A percentile compares a stretch with the other conserved stretches of the same genome.
Evolutionary conservation across 2,329 filamentous ascomycete genomes (phyloP).

Genomic region (Pseudocercospora macadamiae): DNA sequence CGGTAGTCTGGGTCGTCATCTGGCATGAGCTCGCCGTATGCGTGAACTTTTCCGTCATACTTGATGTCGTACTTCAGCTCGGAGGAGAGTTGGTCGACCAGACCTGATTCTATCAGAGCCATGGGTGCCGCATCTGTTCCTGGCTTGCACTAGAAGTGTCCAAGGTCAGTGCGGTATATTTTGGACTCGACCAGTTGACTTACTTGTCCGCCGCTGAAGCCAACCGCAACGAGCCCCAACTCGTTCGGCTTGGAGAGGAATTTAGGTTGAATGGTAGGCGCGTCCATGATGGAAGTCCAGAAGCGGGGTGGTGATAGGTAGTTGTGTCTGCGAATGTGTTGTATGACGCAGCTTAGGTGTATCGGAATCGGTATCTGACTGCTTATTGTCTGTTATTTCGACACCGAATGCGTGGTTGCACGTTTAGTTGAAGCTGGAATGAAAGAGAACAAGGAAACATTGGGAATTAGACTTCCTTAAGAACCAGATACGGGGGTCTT

Average conservation of each 20-base stretch:
- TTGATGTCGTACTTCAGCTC: conserved; percentile 88
- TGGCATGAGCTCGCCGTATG: conserved; percentile 76
- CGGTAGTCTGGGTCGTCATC: conserved; percentile 75
- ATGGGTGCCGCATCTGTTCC: conserved; percentile 90
- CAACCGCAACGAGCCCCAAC: conserved; percentile 89
- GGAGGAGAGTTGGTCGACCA: conserved; percentile 78
- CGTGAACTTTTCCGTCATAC: conserved; percentile 80
- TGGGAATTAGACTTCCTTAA: conserved; percentile 3
- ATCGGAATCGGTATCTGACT: neutral
- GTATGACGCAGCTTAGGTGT: neutral
- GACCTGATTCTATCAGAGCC: conserved; percentile 84
- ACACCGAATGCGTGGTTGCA: neutral
- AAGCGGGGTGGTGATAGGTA: neutral
- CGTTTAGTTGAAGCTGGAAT: conserved; percentile 4
- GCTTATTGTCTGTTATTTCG: neutral
- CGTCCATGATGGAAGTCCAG: conserved; percentile 40
- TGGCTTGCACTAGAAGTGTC: conserved; percentile 70
- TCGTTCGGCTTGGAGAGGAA: conserved; percentile 81
- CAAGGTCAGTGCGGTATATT: conserved; percentile 11
- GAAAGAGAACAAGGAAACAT: conserved; percentile 1
- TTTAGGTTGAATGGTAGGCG: conserved; percentile 64
- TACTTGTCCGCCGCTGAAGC: conserved; percentile 96
- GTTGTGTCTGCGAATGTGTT: neutral
- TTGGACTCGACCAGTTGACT: conserved; percentile 3
- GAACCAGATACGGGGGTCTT: neutral